Percentiles rank a stretch among this genome's conserved stretches.
These are phyloP conservation scores for Candida awuae DNA, from an alignment of 805 yeast genomes.

Conservation along the genomic window DNA sequence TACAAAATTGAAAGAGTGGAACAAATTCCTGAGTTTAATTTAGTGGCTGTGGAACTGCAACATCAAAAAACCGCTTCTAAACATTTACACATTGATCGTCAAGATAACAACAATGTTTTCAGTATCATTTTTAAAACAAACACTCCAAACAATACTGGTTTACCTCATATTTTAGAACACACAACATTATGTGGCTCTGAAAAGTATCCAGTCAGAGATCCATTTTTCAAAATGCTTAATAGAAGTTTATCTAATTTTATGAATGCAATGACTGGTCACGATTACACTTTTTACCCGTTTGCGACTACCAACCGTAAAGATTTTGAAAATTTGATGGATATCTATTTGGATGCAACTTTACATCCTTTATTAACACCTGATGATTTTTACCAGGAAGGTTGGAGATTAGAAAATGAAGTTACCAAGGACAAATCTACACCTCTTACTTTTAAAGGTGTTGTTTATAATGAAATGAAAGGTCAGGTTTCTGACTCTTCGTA, in stretches of 20 bases:
- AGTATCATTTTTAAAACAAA: constrained; percentile 86
- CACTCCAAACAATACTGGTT: constrained; percentile 92
- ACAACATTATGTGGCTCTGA: constrained; percentile 92
- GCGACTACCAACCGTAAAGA: constrained; percentile 86
- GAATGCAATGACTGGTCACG: constrained; percentile 99
- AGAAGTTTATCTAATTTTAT: constrained; percentile 91
- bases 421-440: constrained; percentile 51
- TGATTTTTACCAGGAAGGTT: constrained; percentile 93
- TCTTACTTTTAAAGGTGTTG: constrained; percentile 84
- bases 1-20: constrained; percentile 56
- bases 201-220: constrained; percentile 91
- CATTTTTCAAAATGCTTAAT: constrained; percentile 94
- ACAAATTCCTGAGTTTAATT: constrained; percentile 72
- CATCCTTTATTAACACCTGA: constrained; percentile 69
- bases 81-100: constrained; percentile 79
- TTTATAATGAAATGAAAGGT: constrained; percentile 97
- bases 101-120: constrained; percentile 81
- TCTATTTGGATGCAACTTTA: constrained; percentile 80
- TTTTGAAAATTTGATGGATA: constrained; percentile 73
- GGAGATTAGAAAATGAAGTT: constrained; percentile 81
- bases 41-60: constrained; percentile 65
- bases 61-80: constrained; percentile 67
- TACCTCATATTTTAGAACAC: constrained; percentile 94
- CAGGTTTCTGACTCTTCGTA: constrained; percentile 86
- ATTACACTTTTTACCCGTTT: constrained; percentile 92